phyloP scores from a whole-genome alignment of 257 asterid genomes.

The Fraxinus anomala region DNA sequence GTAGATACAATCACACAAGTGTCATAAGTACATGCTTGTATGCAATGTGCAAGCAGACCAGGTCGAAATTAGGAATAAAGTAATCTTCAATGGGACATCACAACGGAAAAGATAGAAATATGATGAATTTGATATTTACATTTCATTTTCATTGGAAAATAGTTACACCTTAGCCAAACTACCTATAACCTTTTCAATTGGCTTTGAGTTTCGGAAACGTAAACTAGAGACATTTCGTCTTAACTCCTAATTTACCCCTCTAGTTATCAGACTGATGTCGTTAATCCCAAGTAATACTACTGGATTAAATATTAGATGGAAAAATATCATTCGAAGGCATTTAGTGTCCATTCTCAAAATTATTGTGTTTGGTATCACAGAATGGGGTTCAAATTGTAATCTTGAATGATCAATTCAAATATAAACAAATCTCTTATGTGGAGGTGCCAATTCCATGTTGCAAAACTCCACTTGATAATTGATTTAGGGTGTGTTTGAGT shows the following conservation, averaged over 20 bases:
- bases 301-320: neutral
- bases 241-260: neutral
- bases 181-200: neutral
- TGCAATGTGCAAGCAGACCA: neutral
- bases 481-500: neutral
- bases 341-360: neutral
- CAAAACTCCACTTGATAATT: neutral
- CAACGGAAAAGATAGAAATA: neutral
- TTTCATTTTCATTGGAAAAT: neutral
- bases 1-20: neutral
- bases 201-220: neutral
- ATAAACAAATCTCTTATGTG: neutral
- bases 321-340: constrained; percentile 1
- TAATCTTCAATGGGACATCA: neutral
- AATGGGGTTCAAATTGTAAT: neutral
- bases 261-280: neutral
- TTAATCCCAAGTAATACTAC: neutral
- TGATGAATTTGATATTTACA: neutral
- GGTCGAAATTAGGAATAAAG: neutral
- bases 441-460: neutral
- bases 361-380: neutral
- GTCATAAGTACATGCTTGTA: neutral
- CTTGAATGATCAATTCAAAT: neutral
- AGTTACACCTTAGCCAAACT: neutral
- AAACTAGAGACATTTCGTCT: neutral